Percentiles rank a stretch among this genome's conserved stretches.
phyloP scores from a whole-genome alignment of 139 green algal genomes.

The Coelastrella sp. region DNA sequence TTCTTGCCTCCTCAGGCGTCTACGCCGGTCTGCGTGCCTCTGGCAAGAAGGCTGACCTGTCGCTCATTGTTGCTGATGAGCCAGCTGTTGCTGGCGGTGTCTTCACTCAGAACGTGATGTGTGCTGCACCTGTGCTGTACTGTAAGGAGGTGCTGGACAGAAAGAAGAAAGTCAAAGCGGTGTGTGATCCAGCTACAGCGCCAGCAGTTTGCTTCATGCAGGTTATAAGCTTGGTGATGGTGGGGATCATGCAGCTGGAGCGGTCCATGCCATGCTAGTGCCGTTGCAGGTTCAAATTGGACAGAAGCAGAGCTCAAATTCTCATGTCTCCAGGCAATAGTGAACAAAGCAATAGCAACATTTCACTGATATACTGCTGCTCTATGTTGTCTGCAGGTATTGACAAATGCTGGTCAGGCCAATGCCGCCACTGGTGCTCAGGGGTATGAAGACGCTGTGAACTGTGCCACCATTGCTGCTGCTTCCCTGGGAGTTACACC shows the following conservation, averaged over 20 bases:
- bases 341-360: not conserved
- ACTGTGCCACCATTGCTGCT: constrained; percentile 68
- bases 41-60: constrained; percentile 92
- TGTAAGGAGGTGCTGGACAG: constrained; percentile 89
- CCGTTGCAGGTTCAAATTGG: no score
- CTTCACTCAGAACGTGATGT: constrained; percentile 98
- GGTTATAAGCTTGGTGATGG: no score
- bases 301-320: no score
- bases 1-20: constrained; percentile 71
- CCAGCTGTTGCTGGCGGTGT: constrained; percentile 81
- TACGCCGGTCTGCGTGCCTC: constrained; percentile 83
- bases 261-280: no score
- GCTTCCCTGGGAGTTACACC: constrained; percentile 70
- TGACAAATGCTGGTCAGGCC: constrained; percentile 97
- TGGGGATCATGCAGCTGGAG: no score
- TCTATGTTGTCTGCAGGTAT: constrained; percentile 68
- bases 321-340: not conserved
- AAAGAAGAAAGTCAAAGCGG: constrained; percentile 75
- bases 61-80: constrained; percentile 88
- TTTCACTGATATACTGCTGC: not conserved
- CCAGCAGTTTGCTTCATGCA: no score
- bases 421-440: constrained; percentile 93
- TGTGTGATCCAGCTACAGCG: constrained; percentile 37
- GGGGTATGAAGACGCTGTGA: constrained; percentile 80
- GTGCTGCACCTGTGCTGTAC: constrained; percentile 93